Evolutionary conservation across 2,329 filamentous ascomycete genomes (phyloP).

Genomic region (Colletotrichum orbiculare): DNA sequence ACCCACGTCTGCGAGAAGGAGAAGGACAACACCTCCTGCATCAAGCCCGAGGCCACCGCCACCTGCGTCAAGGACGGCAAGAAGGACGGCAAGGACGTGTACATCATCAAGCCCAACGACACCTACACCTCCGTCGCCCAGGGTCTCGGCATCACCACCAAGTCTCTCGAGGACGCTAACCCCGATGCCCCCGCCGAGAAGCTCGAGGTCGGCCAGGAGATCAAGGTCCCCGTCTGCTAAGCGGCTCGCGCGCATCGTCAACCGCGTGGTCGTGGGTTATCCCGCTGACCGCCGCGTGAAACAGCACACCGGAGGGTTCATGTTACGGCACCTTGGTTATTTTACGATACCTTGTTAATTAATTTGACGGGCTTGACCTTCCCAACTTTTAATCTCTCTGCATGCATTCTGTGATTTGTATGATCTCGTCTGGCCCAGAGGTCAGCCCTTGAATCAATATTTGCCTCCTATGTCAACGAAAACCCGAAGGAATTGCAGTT

Average conservation of each 20-base stretch:
- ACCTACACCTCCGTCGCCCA: constrained; percentile 84
- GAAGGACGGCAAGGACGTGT: background rate
- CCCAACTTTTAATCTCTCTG: too few species aligned
- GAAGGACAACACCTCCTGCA: constrained; percentile 23
- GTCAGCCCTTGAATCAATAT: too few species aligned
- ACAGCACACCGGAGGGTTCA: too few species aligned
- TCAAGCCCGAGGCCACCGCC: background rate
- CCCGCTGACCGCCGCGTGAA: too few species aligned
- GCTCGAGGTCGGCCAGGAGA: constrained; percentile 13
- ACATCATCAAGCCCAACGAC: constrained; percentile 83
- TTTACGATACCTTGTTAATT: too few species aligned
- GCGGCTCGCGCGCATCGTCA: background rate
- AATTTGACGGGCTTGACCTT: too few species aligned
- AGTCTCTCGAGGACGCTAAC: constrained; percentile 21
- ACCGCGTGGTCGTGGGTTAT: too few species aligned
- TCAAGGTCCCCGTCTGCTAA: constrained; percentile 27
- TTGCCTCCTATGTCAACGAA: too few species aligned
- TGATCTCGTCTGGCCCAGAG: too few species aligned
- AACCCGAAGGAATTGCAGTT: too few species aligned
- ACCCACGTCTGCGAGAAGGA: constrained; percentile 12
- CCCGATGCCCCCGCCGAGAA: constrained; percentile 2
- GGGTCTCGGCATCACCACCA: constrained; percentile 65
- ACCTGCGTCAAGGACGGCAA: constrained; percentile 12
- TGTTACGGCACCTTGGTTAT: too few species aligned
- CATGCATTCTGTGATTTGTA: too few species aligned